phyloP scores from a whole-genome alignment of 2,329 filamentous ascomycete genomes.

The Lasiodiplodia gonubiensis region DNA sequence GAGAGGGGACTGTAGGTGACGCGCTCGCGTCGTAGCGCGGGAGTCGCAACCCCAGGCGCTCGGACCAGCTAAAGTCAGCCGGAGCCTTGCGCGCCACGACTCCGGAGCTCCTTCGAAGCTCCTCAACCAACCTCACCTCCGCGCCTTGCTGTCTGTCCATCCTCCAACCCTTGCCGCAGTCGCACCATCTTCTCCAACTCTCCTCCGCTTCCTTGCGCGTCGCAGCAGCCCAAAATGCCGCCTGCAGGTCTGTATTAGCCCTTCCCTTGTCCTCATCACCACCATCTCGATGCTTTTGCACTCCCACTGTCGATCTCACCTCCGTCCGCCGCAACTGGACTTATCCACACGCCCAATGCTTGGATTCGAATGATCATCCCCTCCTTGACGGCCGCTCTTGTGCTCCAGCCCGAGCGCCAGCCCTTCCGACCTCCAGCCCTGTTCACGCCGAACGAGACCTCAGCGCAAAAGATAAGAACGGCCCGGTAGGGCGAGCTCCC shows the following conservation, averaged over 20 bases:
- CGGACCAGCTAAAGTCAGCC: not conserved
- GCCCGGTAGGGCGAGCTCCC: not conserved
- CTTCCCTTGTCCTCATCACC: conserved; percentile 8
- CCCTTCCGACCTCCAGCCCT: not conserved
- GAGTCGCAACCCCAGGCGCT: not conserved
- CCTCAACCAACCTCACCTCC: conserved; percentile 5
- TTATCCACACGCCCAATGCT: not conserved
- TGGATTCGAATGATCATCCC: not conserved
- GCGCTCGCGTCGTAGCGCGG: not conserved
- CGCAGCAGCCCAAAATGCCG: conserved; percentile 9
- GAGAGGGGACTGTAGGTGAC: too few species aligned
- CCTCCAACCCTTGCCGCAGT: not conserved
- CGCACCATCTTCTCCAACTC: not conserved
- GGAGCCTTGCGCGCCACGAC: not conserved
- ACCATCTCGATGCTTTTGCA: not conserved
- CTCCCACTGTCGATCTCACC: not conserved
- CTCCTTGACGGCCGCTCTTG: not conserved
- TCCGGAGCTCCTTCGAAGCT: not conserved
- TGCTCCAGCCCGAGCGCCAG: not conserved
- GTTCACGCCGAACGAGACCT: not conserved
- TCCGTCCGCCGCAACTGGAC: not conserved
- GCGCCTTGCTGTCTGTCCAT: not conserved
- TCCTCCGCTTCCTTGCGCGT: not conserved
- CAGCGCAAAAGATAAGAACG: not conserved
- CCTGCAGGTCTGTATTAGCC: conserved; percentile 23